Evolutionary conservation across 2,329 filamentous ascomycete genomes (phyloP).

Genomic region (Sporothrix variecibatus): DNA sequence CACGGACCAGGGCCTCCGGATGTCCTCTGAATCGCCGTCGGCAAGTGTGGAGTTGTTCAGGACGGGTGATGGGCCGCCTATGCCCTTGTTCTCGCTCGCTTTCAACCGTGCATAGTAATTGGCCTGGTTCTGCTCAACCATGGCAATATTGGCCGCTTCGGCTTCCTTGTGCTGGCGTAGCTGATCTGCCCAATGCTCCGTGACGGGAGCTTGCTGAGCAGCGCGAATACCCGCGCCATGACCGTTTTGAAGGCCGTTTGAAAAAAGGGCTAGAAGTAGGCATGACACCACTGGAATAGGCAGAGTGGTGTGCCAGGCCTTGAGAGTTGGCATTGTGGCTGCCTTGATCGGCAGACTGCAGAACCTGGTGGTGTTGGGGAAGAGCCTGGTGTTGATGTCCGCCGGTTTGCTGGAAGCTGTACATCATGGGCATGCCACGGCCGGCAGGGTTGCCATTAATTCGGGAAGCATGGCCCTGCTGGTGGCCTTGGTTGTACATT

Average conservation of each 20-base stretch:
- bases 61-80: conserved; percentile 55
- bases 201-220: conserved; percentile 50
- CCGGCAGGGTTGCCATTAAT: conserved; percentile 70
- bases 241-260: conserved; percentile 51
- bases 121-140: conserved; percentile 64
- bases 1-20: conserved; percentile 61
- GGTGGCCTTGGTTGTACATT: conserved; percentile 75
- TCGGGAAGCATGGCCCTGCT: conserved; percentile 73
- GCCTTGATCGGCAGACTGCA: conserved; percentile 59
- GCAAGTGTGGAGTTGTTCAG: conserved; percentile 52
- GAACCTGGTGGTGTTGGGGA: conserved; percentile 62
- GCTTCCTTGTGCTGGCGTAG: conserved; percentile 77
- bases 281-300: conserved; percentile 55
- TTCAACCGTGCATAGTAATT: conserved; percentile 73
- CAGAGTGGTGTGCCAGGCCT: conserved; percentile 61
- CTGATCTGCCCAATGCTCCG: conserved; percentile 85
- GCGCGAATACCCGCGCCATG: conserved; percentile 34
- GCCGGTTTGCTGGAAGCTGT: conserved; percentile 66
- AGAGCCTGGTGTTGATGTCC: conserved; percentile 65
- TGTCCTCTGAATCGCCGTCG: conserved; percentile 58
- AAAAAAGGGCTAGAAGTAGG: conserved; percentile 8
- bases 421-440: conserved; percentile 64
- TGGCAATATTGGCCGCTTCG: conserved; percentile 71
- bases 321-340: conserved; percentile 56
- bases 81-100: conserved; percentile 68